Conservation (phyloP, 306 rosid species). For the Trifolium subterraneum region DNA sequence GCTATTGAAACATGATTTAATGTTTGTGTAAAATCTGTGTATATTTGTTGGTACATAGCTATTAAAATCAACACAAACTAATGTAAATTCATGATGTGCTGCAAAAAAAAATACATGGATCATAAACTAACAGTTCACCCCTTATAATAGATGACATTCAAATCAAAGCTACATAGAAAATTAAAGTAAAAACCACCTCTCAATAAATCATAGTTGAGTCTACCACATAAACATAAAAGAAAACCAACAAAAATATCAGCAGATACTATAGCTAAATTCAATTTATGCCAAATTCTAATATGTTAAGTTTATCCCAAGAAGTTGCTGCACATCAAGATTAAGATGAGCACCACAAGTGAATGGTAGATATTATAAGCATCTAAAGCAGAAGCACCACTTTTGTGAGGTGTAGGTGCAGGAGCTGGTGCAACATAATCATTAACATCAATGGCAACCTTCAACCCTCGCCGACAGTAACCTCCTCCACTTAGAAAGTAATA, state of each 20-base stretch:
- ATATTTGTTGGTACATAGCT: neutral
- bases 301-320: neutral
- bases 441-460: conserved; percentile 59
- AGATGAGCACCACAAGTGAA: conserved; percentile 19
- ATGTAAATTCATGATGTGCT: conserved; percentile 14
- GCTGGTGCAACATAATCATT: conserved; percentile 11
- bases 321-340: conserved; percentile 12
- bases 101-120: neutral
- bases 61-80: neutral
- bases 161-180: neutral
- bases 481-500: conserved; percentile 67
- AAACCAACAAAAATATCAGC: neutral
- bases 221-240: neutral
- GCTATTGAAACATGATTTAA: neutral
- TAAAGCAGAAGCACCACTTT: conserved; percentile 3
- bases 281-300: conserved; percentile 20
- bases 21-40: neutral
- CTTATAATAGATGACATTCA: neutral
- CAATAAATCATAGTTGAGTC: neutral
- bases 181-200: neutral
- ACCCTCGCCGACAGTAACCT: conserved; percentile 60
- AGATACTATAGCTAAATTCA: neutral
- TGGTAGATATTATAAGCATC: conserved; percentile 4
- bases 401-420: conserved; percentile 31
- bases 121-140: neutral